phyloP scores from a whole-genome alignment of 805 yeast genomes.

The Barnettozyma siamensis region DNA sequence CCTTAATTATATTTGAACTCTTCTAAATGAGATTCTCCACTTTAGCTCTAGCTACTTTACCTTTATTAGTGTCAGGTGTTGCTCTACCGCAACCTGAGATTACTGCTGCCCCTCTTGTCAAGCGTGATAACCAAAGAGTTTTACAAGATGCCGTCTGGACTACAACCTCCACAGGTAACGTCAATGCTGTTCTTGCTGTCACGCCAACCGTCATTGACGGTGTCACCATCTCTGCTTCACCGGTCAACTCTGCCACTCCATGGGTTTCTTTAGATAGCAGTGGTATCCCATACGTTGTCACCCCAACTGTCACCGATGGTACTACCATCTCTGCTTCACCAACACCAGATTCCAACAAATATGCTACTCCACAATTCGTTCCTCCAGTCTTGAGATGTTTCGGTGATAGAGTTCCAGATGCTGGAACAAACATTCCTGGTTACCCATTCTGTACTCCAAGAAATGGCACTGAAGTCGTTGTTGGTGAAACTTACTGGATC shows the following conservation, averaged over 20 bases:
- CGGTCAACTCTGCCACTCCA: conserved; percentile 32
- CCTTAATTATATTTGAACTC: not conserved
- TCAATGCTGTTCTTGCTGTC: conserved; percentile 30
- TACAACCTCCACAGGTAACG: conserved; percentile 25
- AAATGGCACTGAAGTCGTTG: conserved; percentile 39
- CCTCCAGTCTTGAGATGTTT: conserved; percentile 42
- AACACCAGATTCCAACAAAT: conserved; percentile 31
- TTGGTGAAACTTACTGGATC: conserved; percentile 43
- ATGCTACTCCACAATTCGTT: conserved; percentile 32
- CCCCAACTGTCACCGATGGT: conserved; percentile 34
- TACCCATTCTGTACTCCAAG: conserved; percentile 38
- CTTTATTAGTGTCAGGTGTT: conserved; percentile 18
- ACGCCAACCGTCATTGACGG: conserved; percentile 50
- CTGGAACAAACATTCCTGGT: conserved; percentile 19
- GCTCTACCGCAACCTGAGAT: conserved; percentile 20
- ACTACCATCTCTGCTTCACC: conserved; percentile 37
- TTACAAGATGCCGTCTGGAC: conserved; percentile 31
- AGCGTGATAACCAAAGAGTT: conserved; percentile 19
- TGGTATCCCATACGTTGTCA: conserved; percentile 38
- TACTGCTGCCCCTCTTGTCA: conserved; percentile 19
- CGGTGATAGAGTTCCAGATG: conserved; percentile 35
- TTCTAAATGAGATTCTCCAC: conserved; percentile 7
- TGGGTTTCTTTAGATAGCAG: conserved; percentile 40
- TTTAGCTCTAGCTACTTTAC: conserved; percentile 7
- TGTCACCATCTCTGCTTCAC: conserved; percentile 37